Percentiles rank a stretch among this genome's conserved stretches.
phyloP scores from a whole-genome alignment of 495 filamentous ascomycete genomes.

The Aspergillus taichungensis region DNA sequence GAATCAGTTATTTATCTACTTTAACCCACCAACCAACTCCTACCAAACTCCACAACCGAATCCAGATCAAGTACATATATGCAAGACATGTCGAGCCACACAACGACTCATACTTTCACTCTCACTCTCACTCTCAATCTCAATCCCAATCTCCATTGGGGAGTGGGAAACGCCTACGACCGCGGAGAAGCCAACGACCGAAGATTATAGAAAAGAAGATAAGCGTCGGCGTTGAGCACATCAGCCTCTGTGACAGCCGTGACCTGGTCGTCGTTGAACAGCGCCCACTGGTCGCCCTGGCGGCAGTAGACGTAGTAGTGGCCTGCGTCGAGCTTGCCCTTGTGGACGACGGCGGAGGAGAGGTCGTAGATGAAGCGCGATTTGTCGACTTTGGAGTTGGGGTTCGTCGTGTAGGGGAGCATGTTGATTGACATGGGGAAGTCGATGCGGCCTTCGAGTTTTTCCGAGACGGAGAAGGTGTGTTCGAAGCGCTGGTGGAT shows the following conservation, averaged over 20 bases:
- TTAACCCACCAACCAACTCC: neutral
- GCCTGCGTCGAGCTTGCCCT: slow-evolving; percentile 76
- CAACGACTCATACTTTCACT: no score
- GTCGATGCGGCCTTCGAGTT: slow-evolving; percentile 70
- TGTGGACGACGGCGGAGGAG: slow-evolving; percentile 74
- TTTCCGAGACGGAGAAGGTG: slow-evolving; percentile 55
- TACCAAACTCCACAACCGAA: no score
- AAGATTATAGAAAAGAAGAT: slow-evolving; percentile 80
- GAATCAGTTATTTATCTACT: neutral
- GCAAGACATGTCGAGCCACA: no score
- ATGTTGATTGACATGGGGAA: slow-evolving; percentile 85
- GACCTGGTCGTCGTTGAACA: slow-evolving; percentile 87
- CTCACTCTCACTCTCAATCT: no score
- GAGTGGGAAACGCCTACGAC: neutral
- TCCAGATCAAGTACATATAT: no score
- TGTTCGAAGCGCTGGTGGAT: slow-evolving; percentile 65
- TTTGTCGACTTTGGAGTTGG: slow-evolving; percentile 30
- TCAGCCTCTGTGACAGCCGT: slow-evolving; percentile 68
- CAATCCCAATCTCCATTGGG: neutral
- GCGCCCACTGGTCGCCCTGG: slow-evolving; percentile 79
- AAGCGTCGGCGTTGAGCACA: slow-evolving; percentile 73
- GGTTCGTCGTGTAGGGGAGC: slow-evolving; percentile 71
- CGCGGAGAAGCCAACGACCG: slow-evolving; percentile 37
- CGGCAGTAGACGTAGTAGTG: slow-evolving; percentile 86
- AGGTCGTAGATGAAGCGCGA: slow-evolving; percentile 69